Percentiles rank a stretch among this genome's conserved stretches.
phyloP scores from a whole-genome alignment of 257 asterid species.

The Solanum lycopersicoides region DNA sequence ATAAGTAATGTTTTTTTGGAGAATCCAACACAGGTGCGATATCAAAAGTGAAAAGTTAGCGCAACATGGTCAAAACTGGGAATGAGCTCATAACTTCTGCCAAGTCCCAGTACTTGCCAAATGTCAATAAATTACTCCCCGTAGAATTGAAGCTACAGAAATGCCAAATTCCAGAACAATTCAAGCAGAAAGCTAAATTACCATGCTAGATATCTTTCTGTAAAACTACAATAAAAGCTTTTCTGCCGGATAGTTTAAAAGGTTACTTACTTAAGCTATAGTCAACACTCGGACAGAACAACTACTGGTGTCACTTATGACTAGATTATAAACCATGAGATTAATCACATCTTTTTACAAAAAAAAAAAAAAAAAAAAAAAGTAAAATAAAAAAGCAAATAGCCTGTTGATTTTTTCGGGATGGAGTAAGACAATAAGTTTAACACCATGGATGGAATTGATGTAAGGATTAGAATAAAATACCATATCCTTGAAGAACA shows the following conservation, averaged over 20 bases:
- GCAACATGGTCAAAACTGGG: neutral
- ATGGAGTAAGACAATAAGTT: neutral
- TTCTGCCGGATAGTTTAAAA: neutral
- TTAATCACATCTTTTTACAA: neutral
- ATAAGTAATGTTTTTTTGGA: neutral
- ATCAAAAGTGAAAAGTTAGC: neutral
- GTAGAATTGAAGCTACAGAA: neutral
- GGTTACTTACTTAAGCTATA: neutral
- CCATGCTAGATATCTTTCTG: neutral
- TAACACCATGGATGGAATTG: neutral
- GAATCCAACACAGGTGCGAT: neutral
- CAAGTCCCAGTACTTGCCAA: neutral
- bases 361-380: neutral
- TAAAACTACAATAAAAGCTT: neutral
- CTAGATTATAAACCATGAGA: neutral
- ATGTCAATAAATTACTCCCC: neutral
- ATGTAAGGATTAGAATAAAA: slow-evolving; percentile 1
- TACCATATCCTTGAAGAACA: slow-evolving; percentile 99
- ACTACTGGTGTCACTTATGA: neutral
- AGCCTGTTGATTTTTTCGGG: neutral
- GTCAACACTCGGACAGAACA: neutral
- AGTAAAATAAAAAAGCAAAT: neutral
- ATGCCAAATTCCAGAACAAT: neutral
- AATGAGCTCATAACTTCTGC: neutral
- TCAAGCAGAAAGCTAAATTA: neutral